A percentile compares a stretch with the other conserved stretches of the same genome.
Evolutionary conservation across 2,329 filamentous ascomycete genomes (phyloP).

Genomic region (Dothideomycetes sp.): DNA sequence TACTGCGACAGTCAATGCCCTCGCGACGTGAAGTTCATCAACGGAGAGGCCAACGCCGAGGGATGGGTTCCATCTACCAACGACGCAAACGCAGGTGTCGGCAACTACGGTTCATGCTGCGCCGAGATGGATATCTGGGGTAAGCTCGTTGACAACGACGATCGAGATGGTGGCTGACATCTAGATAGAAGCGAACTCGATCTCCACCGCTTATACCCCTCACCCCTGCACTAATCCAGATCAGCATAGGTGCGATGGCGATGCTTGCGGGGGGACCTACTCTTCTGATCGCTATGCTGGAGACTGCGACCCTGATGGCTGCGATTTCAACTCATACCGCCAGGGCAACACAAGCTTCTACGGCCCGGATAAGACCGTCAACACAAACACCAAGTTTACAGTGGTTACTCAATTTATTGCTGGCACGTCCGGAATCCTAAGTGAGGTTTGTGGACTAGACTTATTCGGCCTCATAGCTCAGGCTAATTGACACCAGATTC

Average conservation of each 20-base stretch:
- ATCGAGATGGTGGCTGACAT: background rate
- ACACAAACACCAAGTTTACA: conserved; percentile 50
- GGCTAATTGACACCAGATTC: conserved; percentile 36
- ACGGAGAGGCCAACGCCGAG: conserved; percentile 10
- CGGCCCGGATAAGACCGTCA: conserved; percentile 43
- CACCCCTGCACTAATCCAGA: conserved; percentile 45
- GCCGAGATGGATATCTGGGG: conserved; percentile 59
- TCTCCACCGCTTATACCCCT: conserved; percentile 53
- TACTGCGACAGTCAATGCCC: conserved; percentile 42
- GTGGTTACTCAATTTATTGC: conserved; percentile 59
- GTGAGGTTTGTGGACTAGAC: conserved; percentile 8
- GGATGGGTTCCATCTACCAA: conserved; percentile 16
- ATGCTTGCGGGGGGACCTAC: background rate
- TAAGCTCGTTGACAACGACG: conserved; percentile 26
- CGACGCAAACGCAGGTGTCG: conserved; percentile 18
- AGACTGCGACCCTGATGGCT: conserved; percentile 51
- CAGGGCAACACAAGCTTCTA: conserved; percentile 54
- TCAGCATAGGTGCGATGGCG: background rate
- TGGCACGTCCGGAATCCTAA: conserved; percentile 39
- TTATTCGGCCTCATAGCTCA: background rate
- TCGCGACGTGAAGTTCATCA: conserved; percentile 21
- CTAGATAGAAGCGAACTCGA: conserved; percentile 38
- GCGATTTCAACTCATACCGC: conserved; percentile 58
- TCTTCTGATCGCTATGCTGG: conserved; percentile 44
- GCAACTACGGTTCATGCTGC: conserved; percentile 49